Conservation (phyloP, 306 rosid species). For the Ammopiptanthus mongolicus region DNA sequence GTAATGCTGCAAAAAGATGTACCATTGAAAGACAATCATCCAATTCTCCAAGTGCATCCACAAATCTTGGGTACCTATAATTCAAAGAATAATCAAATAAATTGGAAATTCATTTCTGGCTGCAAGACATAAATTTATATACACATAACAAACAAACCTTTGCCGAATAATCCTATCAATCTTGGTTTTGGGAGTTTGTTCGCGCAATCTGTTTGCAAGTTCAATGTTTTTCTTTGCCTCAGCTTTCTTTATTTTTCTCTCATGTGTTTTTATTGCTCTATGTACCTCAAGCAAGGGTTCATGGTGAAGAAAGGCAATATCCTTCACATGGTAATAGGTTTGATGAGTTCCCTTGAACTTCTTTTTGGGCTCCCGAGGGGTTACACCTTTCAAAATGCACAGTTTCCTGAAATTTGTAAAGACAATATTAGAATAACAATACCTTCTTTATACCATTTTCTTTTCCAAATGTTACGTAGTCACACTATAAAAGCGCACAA, state of each 20-base stretch:
- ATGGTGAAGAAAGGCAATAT: constrained; percentile 72
- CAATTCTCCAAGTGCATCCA: constrained; percentile 88
- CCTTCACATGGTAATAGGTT: constrained; percentile 90
- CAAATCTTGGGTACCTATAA: constrained; percentile 75
- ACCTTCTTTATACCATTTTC: not conserved
- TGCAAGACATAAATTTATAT: not conserved
- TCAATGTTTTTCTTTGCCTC: constrained; percentile 75
- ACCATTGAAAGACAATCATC: constrained; percentile 91
- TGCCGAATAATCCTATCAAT: constrained; percentile 65
- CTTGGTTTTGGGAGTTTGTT: constrained; percentile 50
- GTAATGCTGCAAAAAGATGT: constrained; percentile 89
- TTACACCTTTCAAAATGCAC: constrained; percentile 85
- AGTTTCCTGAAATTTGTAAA: constrained; percentile 49
- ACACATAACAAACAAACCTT: constrained; percentile 45
- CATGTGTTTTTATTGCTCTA: constrained; percentile 64
- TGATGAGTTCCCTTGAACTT: constrained; percentile 91
- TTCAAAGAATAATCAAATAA: constrained; percentile 2
- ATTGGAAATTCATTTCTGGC: not conserved
- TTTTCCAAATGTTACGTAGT: not conserved
- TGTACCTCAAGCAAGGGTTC: constrained; percentile 74
- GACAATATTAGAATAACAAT: not conserved
- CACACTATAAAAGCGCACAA: not conserved
- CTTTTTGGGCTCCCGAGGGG: constrained; percentile 92
- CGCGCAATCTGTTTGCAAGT: constrained; percentile 55
- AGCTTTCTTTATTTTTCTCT: constrained; percentile 78